Conservation (phyloP, 2,329 filamentous ascomycete genomes). For the Aspergillus alliaceus region DNA sequence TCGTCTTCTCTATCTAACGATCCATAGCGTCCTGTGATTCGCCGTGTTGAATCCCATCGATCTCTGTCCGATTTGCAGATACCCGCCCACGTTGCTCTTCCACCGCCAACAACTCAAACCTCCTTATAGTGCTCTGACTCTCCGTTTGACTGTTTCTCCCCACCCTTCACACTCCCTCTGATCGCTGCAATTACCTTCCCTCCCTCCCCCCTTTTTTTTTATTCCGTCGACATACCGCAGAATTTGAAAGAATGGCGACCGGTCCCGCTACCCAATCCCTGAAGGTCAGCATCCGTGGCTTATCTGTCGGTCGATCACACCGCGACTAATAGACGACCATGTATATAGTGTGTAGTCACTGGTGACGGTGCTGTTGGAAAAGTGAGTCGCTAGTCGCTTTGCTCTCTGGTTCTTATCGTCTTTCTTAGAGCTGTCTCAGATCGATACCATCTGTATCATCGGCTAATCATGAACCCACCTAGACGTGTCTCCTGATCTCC, state of each 20-base stretch:
- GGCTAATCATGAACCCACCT: conserved; percentile 4
- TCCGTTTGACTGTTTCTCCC: background rate
- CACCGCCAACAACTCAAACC: conserved; percentile 17
- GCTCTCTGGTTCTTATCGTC: background rate
- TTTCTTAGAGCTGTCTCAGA: background rate
- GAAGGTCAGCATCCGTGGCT: conserved; percentile 64
- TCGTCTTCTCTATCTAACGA: background rate
- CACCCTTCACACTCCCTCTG: background rate
- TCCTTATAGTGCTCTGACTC: conserved; percentile 17
- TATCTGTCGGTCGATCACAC: conserved; percentile 15
- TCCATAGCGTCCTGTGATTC: background rate
- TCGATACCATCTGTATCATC: background rate
- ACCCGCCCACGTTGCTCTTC: conserved; percentile 11
- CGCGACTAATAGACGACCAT: conserved; percentile 39
- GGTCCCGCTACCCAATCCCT: conserved; percentile 84
- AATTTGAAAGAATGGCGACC: conserved; percentile 61
- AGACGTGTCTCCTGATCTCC: conserved; percentile 99
- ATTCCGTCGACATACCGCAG: background rate
- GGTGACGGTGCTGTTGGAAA: conserved; percentile 99
- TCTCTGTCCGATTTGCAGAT: background rate
- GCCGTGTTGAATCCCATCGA: background rate
- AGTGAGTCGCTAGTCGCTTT: conserved; percentile 57
- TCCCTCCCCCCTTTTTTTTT: too few relatives aligned
- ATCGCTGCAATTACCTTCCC: background rate
- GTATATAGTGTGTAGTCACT: conserved; percentile 86